Base-by-base conservation (phyloP, 805 yeast genomes). In the Candida chilensis region DNA sequence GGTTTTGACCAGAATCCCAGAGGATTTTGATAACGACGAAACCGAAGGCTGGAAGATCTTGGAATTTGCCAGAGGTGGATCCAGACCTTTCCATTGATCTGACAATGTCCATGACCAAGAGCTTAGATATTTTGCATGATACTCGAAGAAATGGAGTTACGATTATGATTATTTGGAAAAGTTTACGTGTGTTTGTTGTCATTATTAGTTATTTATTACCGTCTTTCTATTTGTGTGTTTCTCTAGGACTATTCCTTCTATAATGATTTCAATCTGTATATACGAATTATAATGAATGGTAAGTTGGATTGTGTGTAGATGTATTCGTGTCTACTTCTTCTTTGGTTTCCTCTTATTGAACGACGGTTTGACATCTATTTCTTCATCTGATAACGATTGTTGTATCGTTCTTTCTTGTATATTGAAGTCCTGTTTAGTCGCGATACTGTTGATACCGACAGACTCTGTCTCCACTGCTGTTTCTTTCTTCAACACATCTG, bases 41-140 rank as follows among this genome's bases (percentile, higher is more conserved):
- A 92, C 99, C 16, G 95, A 85, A 49, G 99, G 99, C 20, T 92
- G 98, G 98, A 85, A 84, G 64, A 76, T 92, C 33, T 57, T 90
- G 48, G 97, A 90, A 61, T 84, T 90, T 52, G 96, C 85, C 29
- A 78, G 95, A 49, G 96, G 95, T 42, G 90, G 86, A 26, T 79
- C 95, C 22, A 78, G 95, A 60, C 81, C 78, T 36, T 87, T 81
- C 72, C 67, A 62, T 41, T 63, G 37, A 41, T 31, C 16, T 19
- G 21, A 19, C 21, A 11, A 19, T 19, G 11, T 9, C 11, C 21
- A 19, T 19, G 21, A 19, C 11, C 21, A 19, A 19, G 11, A 19
- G 74, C 78, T 25, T 74, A 52, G 47, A 16, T 27, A 17, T 24
- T 27, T 20, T 20, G 10, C 10, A 20, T 20, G 22, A 20, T 10